Conservation (phyloP, 768 basidiomycete genomes). For the Phaeotremella skinneri region DNA sequence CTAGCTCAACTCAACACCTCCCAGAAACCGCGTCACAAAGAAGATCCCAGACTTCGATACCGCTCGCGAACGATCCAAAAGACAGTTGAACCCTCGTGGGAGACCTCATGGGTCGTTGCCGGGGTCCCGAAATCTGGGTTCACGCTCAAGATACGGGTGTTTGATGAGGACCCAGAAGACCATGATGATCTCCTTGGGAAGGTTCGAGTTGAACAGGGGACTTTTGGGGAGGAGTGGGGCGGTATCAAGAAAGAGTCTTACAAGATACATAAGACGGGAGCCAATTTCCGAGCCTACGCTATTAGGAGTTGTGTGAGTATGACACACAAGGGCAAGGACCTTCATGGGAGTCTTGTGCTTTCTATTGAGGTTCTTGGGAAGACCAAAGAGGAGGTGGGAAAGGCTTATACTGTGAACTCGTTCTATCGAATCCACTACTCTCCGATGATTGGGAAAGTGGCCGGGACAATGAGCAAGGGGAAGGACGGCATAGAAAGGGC, state of each 20-base stretch:
- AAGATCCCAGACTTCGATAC: constrained; percentile 39
- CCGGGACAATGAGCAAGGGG: constrained; percentile 42
- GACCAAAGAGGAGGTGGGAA: constrained; percentile 44
- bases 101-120: constrained; percentile 37
- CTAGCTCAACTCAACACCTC: constrained; percentile 40
- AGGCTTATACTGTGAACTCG: constrained; percentile 54
- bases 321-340: constrained; percentile 11
- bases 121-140: constrained; percentile 41
- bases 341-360: constrained; percentile 34
- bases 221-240: constrained; percentile 29
- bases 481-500: constrained; percentile 30
- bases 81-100: constrained; percentile 37
- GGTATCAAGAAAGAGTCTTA: constrained; percentile 32
- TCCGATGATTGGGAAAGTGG: constrained; percentile 54
- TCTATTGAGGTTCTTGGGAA: constrained; percentile 49
- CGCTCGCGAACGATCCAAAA: constrained; percentile 36
- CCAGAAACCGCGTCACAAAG: constrained; percentile 20
- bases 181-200: constrained; percentile 47
- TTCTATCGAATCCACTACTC: constrained; percentile 54
- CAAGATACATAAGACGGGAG: constrained; percentile 37
- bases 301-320: constrained; percentile 24
- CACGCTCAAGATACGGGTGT: constrained; percentile 31
- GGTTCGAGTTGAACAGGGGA: constrained; percentile 27
- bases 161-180: constrained; percentile 47
- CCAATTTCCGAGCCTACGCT: constrained; percentile 34